phyloP scores from a whole-genome alignment of 495 filamentous ascomycete species.

The Penicillium antarcticum region DNA sequence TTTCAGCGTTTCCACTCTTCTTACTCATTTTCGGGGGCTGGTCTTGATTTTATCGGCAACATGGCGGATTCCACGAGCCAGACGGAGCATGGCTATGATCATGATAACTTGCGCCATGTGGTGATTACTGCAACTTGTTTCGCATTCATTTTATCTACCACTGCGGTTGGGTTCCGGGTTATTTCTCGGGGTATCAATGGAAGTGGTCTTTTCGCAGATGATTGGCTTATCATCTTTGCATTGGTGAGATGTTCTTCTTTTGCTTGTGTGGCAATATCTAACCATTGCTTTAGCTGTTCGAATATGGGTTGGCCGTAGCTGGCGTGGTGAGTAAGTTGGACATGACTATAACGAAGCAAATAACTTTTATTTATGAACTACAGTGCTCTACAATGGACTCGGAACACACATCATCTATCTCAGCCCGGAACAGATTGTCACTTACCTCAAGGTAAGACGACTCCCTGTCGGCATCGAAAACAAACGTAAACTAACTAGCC shows the following conservation, averaged over 20 bases:
- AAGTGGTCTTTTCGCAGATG: slow-evolving; percentile 18
- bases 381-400: slow-evolving; percentile 23
- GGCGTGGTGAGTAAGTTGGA: slow-evolving; percentile 20
- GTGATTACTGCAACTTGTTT: slow-evolving; percentile 25
- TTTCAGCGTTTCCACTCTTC: neutral
- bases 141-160: slow-evolving; percentile 22
- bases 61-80: slow-evolving; percentile 10
- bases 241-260: slow-evolving; percentile 3
- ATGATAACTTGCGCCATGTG: slow-evolving; percentile 24
- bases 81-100: slow-evolving; percentile 10
- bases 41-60: neutral
- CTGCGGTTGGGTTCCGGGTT: slow-evolving; percentile 19
- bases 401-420: slow-evolving; percentile 20
- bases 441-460: slow-evolving; percentile 15
- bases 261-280: neutral
- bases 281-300: slow-evolving; percentile 7
- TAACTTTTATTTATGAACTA: neutral
- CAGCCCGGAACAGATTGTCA: slow-evolving; percentile 11
- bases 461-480: neutral
- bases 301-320: slow-evolving; percentile 21
- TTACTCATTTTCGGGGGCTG: neutral
- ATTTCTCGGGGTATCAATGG: slow-evolving; percentile 22
- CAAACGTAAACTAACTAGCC: neutral
- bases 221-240: slow-evolving; percentile 18
- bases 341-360: neutral